Base-by-base conservation (phyloP, 768 basidiomycete species). In the Udeniomyces megalosporus region DNA sequence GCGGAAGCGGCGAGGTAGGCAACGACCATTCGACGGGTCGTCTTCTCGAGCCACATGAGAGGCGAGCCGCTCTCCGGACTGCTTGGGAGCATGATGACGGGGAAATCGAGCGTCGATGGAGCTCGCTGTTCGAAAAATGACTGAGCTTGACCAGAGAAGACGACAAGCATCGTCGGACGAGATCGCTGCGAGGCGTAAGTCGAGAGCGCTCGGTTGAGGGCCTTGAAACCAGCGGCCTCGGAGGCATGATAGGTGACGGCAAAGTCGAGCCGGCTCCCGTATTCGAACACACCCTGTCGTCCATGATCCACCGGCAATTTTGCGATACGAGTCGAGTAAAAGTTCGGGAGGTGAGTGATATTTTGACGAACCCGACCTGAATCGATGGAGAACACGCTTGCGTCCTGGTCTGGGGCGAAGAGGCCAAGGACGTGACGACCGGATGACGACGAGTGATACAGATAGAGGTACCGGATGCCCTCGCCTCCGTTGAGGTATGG, bases 371-470 rank as follows among this genome's bases (percentile, higher is more conserved):
- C 82, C n/a, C 82, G 81, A 17, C 89, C 89, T 44, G 84, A 84
- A 72, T 97, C 95, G 60, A 97, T 91, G 55, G 95, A 75, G 71
- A 90, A 91, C 2, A 97, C 76, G 68, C 83, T 85, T 42, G 84
- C 83, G 11, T 74, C 32, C 46, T 42, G 66, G 0, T 84, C 84
- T 0, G 89, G 88, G 38, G 84, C 77, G 76, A 97, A 93, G 34
- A 95, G 76, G 0, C 85, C 85, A 69, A 93, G 91, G 20, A 95
- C 81, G 68, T 96, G 90, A 24, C 93, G 79, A 7, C 82, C 79
- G 0, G 81, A 81, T 51, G 78, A 84, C 58, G 81, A 80, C 12
- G 89, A 81, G 22, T 97, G 93, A 70, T 88, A 95, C 15, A 97
- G 78, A 76, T 93, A 84, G 61, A 90, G 77, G 72, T 88, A 86